Percentiles rank a stretch among this genome's conserved stretches.
Conservation (phyloP, 2,329 filamentous ascomycete genomes). For the Aspergillus hiratsukae region DNA sequence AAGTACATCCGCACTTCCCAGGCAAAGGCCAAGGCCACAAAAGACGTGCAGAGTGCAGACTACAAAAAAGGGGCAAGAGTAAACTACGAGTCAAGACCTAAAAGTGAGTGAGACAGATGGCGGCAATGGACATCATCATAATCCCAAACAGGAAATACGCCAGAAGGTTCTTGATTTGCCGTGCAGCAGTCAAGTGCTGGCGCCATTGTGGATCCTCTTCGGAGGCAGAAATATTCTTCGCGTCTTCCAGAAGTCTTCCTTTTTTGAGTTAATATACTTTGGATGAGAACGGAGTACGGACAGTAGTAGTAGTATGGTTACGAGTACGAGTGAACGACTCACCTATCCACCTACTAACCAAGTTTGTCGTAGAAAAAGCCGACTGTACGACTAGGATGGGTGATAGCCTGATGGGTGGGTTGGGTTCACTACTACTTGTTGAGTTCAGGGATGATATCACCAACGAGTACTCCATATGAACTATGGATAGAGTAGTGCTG, state of each 20-base stretch:
- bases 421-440: too few relatives aligned
- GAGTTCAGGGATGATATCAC: too few relatives aligned
- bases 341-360: neutral
- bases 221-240: slow-evolving; percentile 11
- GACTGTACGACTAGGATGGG: too few relatives aligned
- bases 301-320: too few relatives aligned
- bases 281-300: too few relatives aligned
- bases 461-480: neutral
- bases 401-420: too few relatives aligned
- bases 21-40: too few relatives aligned
- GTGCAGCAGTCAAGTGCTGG: neutral
- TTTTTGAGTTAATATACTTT: neutral
- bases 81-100: too few relatives aligned
- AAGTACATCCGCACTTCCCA: too few relatives aligned
- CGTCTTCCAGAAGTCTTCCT: slow-evolving; percentile 17
- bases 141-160: neutral
- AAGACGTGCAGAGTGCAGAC: too few relatives aligned
- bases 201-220: neutral
- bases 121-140: neutral
- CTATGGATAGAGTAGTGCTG: too few relatives aligned
- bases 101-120: neutral
- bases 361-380: too few relatives aligned
- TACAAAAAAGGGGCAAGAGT: neutral
- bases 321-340: neutral
- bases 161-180: slow-evolving; percentile 1